Base-by-base conservation (phyloP, 345 rosid species). In the Nasturtium officinale region DNA sequence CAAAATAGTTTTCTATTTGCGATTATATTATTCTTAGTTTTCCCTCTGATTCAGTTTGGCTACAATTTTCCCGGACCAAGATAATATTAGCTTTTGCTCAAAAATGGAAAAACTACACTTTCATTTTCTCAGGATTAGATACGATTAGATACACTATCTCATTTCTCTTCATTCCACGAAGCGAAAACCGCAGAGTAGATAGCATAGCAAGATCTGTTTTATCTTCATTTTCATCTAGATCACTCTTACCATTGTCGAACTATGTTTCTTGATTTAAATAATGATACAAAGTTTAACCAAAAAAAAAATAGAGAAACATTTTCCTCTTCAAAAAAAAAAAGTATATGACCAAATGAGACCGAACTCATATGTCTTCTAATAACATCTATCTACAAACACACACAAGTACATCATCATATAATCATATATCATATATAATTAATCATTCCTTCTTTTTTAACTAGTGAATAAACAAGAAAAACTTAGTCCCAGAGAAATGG, bases 361-460 rank as follows among this genome's bases (percentile, higher is more conserved):
- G 59, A 59, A 58, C 38, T 67, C 45, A 55, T 26, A 5, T 26
- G 23, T 74, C 37, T 37, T 26, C 38, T 46, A 65, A 57, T 33
- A 74, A 74, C 37, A 60, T 75, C 66, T 74, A 75, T 75, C 79
- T 68, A 76, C 79, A 76, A 52, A 61, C 65, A 75, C 69, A 61
- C 63, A 23, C 63, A 53, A 67, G 65, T 43, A 69, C 69, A 75
- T 50, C 69, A 75, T 50, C 77, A 74, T 64, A 17, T 60, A 60
- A 60, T 71, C 32, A 61, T 50, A 53, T 50, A 51, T 51, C 26
- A 51, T 51, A n/a, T n/a, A n/a, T n/a, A n/a, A n/a, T n/a, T n/a
- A 23, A 51, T 21, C 48, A 11, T 3, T 37, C 42, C 20, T 50
- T 71, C 4, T 18, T 6, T 43, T 9, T 3, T 0, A 63, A 64